Percentiles rank a stretch among this genome's conserved stretches.
phyloP scores from a whole-genome alignment of 192 early-diverging fungal genomes.

The Entomortierella beljakovae region DNA sequence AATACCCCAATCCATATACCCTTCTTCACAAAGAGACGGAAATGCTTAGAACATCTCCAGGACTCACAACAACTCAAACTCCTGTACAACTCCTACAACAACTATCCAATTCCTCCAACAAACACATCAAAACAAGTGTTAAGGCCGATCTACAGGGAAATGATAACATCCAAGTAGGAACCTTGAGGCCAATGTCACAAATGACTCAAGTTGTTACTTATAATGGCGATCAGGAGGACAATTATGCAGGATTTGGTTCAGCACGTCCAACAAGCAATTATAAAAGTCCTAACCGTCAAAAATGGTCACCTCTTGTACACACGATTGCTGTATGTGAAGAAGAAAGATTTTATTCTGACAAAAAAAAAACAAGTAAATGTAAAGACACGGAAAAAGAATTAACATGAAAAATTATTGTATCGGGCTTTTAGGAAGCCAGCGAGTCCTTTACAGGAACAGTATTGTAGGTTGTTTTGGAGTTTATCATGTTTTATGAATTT shows the following conservation, averaged over 20 bases:
- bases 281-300: conserved; percentile 14
- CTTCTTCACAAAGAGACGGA: background rate
- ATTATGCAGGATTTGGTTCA: background rate
- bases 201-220: background rate
- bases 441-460: conserved; percentile 15
- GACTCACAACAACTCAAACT: background rate
- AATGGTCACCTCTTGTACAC: conserved; percentile 23
- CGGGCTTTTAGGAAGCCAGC: conserved; percentile 8
- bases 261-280: background rate
- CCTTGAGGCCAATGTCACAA: background rate
- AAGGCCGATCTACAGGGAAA: background rate
- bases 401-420: background rate
- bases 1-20: background rate
- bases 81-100: background rate
- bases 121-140: background rate
- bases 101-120: background rate
- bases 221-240: background rate
- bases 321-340: conserved; percentile 19
- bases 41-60: background rate
- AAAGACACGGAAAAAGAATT: too few relatives aligned
- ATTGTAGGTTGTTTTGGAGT: background rate
- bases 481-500: too few relatives aligned
- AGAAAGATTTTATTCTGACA: too few relatives aligned
- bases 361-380: too few relatives aligned
- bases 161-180: background rate